These are phyloP conservation scores for Candida nonsorbophila DNA, from an alignment of 805 yeast genomes.

Conservation along the genomic window DNA sequence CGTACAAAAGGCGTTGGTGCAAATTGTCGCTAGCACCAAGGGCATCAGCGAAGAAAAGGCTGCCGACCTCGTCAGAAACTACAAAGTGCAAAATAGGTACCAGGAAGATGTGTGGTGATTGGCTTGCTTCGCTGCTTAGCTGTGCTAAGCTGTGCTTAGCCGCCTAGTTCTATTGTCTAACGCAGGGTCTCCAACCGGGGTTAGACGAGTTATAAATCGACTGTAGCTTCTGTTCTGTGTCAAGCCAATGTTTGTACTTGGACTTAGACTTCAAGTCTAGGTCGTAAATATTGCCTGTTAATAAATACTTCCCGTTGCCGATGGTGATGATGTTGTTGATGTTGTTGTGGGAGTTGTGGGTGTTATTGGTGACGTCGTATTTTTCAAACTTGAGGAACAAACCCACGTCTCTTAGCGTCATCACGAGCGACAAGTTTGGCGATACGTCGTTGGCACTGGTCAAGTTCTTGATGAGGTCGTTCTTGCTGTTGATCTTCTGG, in stretches of 20 bases:
- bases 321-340: conserved; percentile 18
- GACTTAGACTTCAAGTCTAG: conserved; percentile 42
- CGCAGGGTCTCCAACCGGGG: conserved; percentile 25
- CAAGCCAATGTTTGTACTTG: conserved; percentile 43
- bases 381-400: conserved; percentile 38
- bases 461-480: conserved; percentile 25
- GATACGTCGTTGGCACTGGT: conserved; percentile 33
- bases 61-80: conserved; percentile 66
- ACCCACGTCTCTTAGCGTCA: conserved; percentile 58
- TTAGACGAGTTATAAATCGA: conserved; percentile 25
- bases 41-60: conserved; percentile 65
- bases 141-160: background rate
- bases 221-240: conserved; percentile 34
- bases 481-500: conserved; percentile 27
- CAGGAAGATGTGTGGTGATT: conserved; percentile 97
- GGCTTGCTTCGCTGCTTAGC: no score
- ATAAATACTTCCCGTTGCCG: conserved; percentile 19
- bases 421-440: conserved; percentile 34
- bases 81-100: conserved; percentile 80
- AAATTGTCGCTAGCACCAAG: conserved; percentile 59
- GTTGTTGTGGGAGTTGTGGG: conserved; percentile 25
- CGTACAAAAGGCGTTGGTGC: conserved; percentile 65
- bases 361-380: conserved; percentile 19
- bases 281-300: conserved; percentile 41
- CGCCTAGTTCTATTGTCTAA: conserved; percentile 6